Percentiles rank a stretch among this genome's conserved stretches.
Conservation (phyloP, 1,284 basidiomycete species). For the Gymnopus androsaceus region DNA sequence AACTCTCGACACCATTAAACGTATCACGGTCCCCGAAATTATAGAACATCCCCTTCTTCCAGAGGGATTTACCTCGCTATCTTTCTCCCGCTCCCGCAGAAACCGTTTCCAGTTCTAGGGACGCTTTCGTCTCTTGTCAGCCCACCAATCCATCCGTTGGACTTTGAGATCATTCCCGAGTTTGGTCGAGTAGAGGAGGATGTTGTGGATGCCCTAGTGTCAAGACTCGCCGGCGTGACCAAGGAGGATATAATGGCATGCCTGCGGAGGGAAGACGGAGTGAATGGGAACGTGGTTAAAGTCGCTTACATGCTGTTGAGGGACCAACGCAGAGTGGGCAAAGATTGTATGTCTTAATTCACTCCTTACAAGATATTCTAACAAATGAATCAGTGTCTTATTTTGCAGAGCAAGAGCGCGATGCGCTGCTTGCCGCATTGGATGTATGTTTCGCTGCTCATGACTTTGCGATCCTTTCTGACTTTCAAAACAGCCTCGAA, state of each 20-base stretch:
- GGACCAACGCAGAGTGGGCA: slow-evolving; percentile 86
- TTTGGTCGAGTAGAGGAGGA: slow-evolving; percentile 89
- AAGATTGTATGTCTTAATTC: slow-evolving; percentile 59
- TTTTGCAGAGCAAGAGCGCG: slow-evolving; percentile 80
- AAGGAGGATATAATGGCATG: slow-evolving; percentile 87
- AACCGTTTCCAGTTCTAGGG: slow-evolving; percentile 76
- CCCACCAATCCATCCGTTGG: slow-evolving; percentile 52
- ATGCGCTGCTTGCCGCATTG: slow-evolving; percentile 76
- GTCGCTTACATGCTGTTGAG: slow-evolving; percentile 94
- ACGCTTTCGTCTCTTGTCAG: slow-evolving; percentile 70
- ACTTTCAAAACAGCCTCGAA: slow-evolving; percentile 56
- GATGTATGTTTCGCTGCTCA: slow-evolving; percentile 52
- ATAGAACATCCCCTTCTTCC: slow-evolving; percentile 88
- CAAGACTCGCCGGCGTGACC: slow-evolving; percentile 75
- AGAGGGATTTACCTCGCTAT: slow-evolving; percentile 82
- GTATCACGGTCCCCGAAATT: slow-evolving; percentile 90
- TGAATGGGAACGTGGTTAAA: slow-evolving; percentile 91
- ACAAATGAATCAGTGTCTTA: slow-evolving; percentile 54
- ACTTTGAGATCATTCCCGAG: slow-evolving; percentile 79
- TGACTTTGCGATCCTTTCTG: slow-evolving; percentile 1
- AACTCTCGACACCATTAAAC: slow-evolving; percentile 88
- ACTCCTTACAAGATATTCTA: neutral
- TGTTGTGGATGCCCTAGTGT: slow-evolving; percentile 81
- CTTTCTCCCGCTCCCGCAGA: slow-evolving; percentile 82
- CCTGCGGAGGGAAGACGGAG: slow-evolving; percentile 77